Base-by-base conservation (phyloP, 148 eudicot genomes). In the Dianthus caryophyllus region DNA sequence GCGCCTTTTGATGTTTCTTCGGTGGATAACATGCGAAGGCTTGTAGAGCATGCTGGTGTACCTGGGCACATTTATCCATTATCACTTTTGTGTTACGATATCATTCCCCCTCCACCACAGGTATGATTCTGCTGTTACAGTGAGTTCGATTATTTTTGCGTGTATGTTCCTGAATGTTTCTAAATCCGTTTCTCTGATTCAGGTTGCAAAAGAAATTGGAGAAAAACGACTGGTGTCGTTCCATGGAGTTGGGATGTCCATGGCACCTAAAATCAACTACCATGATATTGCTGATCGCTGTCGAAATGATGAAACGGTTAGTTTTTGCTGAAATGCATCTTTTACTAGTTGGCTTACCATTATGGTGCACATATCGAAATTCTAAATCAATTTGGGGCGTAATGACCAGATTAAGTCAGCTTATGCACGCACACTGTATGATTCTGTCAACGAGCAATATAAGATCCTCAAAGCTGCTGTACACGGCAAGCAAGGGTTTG, bases 191-290 rank as follows among this genome's bases (percentile, higher is more conserved):
- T 57, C 56, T 66, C 25, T 66, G 48, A n/a, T 65, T 52, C 77
- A 90, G 98, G 98, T 94, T 75, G 92, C 88, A 75, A 94, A 86
- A 81, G 98, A 90, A 71, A 90, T 94, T 68, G 98, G 98, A 29
- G 98, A 94, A 87, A 88, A 76, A 82, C 77, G 98, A 73, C 71
- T 83, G 66, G 82, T 94, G 47, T 71, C 87, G 63, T 94, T 76
- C 66, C 97, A 88, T 68, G 99, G 99, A 46, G 68, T 82, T 75
- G 97, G 99, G 61, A 15, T 94, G 65, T 94, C 97, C 21, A 84
- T 78, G 63, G 92, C 75, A 57, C 87, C 90, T 0, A 76, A 76
- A 71, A 75, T 90, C 57, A 74, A 66, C 70, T 88, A 80, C 71
- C 44, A 53, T 46, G 86, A 83, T 60, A 48, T 84, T 68, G 76